These are phyloP conservation scores for Capsicum rhomboideum DNA, from an alignment of 257 asterid species.

Conservation along the genomic window DNA sequence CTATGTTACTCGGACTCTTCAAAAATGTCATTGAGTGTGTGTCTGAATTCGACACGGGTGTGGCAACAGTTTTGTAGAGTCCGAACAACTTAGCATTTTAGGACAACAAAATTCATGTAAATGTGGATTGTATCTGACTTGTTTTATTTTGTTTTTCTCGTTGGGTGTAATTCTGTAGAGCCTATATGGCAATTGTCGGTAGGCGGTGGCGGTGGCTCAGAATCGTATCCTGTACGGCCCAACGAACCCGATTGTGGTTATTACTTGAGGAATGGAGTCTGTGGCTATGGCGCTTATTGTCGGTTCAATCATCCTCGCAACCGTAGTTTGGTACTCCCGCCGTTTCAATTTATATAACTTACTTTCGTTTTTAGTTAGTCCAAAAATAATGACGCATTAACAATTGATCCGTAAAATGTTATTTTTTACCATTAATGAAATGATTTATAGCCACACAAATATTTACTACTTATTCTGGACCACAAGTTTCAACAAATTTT, in stretches of 20 bases:
- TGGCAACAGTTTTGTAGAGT: no score
- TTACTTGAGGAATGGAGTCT: conserved; percentile 22
- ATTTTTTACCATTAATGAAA: no score
- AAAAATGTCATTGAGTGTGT: no score
- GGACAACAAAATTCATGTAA: not conserved
- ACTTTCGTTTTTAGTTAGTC: no score
- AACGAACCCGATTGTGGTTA: conserved; percentile 18
- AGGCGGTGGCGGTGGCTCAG: not conserved
- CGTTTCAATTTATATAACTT: no score
- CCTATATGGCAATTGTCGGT: conserved; percentile 24
- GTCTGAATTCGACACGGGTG: no score
- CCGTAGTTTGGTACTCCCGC: conserved; percentile 4
- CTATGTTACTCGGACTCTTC: no score
- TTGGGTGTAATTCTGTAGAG: conserved; percentile 21
- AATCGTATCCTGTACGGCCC: conserved; percentile 19
- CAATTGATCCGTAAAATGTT: no score
- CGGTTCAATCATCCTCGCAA: conserved; percentile 30
- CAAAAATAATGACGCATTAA: no score
- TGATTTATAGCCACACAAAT: no score
- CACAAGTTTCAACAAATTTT: no score
- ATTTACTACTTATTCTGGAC: no score
- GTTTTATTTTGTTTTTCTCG: not conserved
- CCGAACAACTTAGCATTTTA: not conserved
- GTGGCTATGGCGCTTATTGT: conserved; percentile 29
- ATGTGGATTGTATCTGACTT: not conserved